A percentile compares a stretch with the other conserved stretches of the same genome.
These are phyloP conservation scores for Mangifera indica DNA, from an alignment of 345 rosid species.

Conservation along the genomic window DNA sequence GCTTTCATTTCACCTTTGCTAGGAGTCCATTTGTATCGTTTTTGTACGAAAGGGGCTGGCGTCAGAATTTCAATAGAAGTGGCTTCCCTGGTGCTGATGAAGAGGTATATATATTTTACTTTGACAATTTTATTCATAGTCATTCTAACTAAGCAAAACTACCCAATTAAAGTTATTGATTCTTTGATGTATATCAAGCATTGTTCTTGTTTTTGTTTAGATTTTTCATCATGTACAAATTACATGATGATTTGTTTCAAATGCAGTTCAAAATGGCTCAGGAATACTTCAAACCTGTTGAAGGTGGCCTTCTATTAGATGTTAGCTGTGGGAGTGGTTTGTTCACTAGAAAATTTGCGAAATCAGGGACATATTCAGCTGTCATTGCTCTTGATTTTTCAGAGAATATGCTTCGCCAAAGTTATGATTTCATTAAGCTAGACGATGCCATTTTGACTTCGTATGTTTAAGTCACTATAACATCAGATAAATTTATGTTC, in stretches of 20 bases:
- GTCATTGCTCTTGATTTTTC: slow-evolving; percentile 94
- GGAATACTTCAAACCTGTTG: slow-evolving; percentile 70
- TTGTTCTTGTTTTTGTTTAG: not conserved
- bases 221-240: not conserved
- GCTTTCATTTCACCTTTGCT: slow-evolving; percentile 19
- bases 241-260: slow-evolving; percentile 8
- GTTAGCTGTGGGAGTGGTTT: slow-evolving; percentile 97
- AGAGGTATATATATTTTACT: slow-evolving; percentile 58
- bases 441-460: slow-evolving; percentile 42
- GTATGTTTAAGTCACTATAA: slow-evolving; percentile 28
- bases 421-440: slow-evolving; percentile 72
- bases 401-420: slow-evolving; percentile 94
- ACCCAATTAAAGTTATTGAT: not conserved
- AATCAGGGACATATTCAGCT: slow-evolving; percentile 66
- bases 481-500: not conserved
- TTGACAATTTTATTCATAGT: too few species aligned
- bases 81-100: slow-evolving; percentile 97
- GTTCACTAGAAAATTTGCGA: slow-evolving; percentile 83
- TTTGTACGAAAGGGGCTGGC: slow-evolving; percentile 95
- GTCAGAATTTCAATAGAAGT: slow-evolving; percentile 69
- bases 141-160: too few species aligned
- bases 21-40: slow-evolving; percentile 96
- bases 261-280: slow-evolving; percentile 95
- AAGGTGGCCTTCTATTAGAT: slow-evolving; percentile 85
- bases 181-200: not conserved